Percentiles rank a stretch among this genome's conserved stretches.
These are phyloP conservation scores for Ogataea hybrid DNA, from an alignment of 1,139 yeast genomes.

Conservation along the genomic window DNA sequence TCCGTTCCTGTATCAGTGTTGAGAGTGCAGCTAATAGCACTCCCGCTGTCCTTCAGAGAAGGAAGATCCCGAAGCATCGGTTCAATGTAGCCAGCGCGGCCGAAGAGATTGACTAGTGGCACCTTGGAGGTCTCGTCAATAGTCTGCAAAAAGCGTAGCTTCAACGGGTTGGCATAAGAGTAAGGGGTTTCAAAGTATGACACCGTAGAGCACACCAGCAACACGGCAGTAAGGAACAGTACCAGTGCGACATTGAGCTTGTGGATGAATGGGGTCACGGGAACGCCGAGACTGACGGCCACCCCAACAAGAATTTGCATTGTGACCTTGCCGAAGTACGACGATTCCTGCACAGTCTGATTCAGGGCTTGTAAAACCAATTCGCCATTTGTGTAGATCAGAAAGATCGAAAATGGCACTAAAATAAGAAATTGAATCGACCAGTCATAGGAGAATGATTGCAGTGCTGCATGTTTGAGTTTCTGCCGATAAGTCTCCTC, in stretches of 20 bases:
- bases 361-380: constrained; percentile 60
- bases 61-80: constrained; percentile 58
- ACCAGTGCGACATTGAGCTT: constrained; percentile 53
- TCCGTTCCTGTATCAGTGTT: constrained; percentile 42
- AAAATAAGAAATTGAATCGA: constrained; percentile 63
- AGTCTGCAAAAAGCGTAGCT: constrained; percentile 63
- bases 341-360: constrained; percentile 70
- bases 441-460: constrained; percentile 73
- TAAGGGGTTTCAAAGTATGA: constrained; percentile 50
- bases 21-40: constrained; percentile 36
- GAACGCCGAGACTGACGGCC: constrained; percentile 47
- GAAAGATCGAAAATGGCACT: constrained; percentile 61
- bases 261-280: constrained; percentile 70
- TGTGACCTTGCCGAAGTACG: constrained; percentile 44
- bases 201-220: constrained; percentile 24
- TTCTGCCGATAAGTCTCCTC: constrained; percentile 26
- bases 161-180: constrained; percentile 59
- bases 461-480: constrained; percentile 32
- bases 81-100: constrained; percentile 47
- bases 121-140: constrained; percentile 35
- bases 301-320: constrained; percentile 41
- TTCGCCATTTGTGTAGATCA: constrained; percentile 50
- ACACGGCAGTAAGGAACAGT: constrained; percentile 42
- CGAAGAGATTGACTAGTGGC: constrained; percentile 47
- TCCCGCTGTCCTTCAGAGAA: constrained; percentile 44